Conservation (phyloP, 139 green algal species). For the Tetraselmis chui region DNA sequence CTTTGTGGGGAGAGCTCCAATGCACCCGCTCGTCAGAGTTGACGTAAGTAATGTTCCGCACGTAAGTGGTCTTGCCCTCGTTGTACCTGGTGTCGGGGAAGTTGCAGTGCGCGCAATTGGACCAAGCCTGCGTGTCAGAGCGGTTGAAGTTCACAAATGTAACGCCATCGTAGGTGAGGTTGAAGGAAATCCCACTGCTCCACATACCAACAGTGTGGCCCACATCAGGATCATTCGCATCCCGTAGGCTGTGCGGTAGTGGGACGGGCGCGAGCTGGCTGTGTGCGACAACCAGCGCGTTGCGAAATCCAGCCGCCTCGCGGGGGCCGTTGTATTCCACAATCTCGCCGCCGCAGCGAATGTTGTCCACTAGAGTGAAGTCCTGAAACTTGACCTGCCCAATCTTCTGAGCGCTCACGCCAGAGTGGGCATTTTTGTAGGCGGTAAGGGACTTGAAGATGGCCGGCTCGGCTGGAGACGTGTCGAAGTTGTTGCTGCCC, state of each 20-base stretch:
- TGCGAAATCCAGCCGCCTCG: not conserved
- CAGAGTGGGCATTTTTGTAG: constrained; percentile 11
- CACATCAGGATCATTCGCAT: not conserved
- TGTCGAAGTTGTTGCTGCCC: not conserved
- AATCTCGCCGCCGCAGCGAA: constrained; percentile 9
- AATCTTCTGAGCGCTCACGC: not conserved
- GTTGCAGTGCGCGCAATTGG: not conserved
- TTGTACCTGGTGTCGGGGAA: not conserved
- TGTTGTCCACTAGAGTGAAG: constrained; percentile 13
- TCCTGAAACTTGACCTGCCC: not conserved
- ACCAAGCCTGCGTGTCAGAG: not conserved
- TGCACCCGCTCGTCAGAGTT: not conserved
- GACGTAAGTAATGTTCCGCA: not conserved
- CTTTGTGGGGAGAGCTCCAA: not conserved
- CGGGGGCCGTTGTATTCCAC: not conserved
- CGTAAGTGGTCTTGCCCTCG: not conserved
- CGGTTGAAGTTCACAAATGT: not conserved
- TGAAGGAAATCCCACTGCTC: not conserved
- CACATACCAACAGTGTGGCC: not conserved
- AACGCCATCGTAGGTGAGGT: not conserved
- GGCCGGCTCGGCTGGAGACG: not conserved
- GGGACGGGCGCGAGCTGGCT: not conserved
- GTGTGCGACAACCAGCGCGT: not conserved
- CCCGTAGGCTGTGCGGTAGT: not conserved
- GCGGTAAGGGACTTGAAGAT: not conserved